These are phyloP conservation scores for Triticum aestivum DNA, from an alignment of 176 grass and related monocot genomes.

Conservation along the genomic window IWGSC_CS_RefSeq_v2.1 NC_057813.1:698252169-698252668, in stretches of 20 bases:
- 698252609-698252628: no score
- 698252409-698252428: not conserved
- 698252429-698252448: not conserved
- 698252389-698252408: not conserved
- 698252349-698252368: not conserved
- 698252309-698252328: not conserved
- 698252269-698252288: not conserved
- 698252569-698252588: no score
- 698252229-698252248: not conserved
- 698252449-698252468: not conserved
- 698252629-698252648: no score
- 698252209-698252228: fast-evolving
- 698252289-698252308: fast-evolving
- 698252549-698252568: no score
- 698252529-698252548: no score
- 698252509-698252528: no score
- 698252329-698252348: no score
- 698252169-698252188: conserved; percentile 19
- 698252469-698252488: no score
- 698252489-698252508: no score
- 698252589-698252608: no score
- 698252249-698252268: conserved; percentile 14
- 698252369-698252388: not conserved
- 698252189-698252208: not conserved
- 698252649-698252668: no score